phyloP scores from a whole-genome alignment of 139 green algal species.

The Haematococcus lacustris region DNA sequence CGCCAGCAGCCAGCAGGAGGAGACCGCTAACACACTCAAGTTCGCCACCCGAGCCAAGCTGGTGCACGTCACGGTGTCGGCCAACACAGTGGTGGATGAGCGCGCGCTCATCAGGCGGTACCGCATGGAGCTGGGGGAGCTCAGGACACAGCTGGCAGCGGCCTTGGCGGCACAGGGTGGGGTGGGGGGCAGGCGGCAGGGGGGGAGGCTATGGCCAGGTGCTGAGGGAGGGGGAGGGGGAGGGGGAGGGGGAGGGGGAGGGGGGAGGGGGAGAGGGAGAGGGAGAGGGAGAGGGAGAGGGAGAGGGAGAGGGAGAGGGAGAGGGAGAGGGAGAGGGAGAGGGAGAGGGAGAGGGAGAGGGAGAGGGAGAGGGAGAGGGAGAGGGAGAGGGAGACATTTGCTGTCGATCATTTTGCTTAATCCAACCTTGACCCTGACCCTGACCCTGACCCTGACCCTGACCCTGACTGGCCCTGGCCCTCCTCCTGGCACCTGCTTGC shows the following conservation, averaged over 20 bases:
- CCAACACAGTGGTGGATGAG: slow-evolving; percentile 76
- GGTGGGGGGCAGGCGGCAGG: neutral
- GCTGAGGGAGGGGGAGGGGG: neutral
- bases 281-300: neutral
- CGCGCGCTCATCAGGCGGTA: slow-evolving; percentile 73
- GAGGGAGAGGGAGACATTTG: no score
- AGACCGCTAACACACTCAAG: slow-evolving; percentile 98
- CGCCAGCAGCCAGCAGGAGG: slow-evolving; percentile 59
- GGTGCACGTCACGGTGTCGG: slow-evolving; percentile 35
- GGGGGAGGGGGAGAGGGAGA: neutral
- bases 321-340: no score
- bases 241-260: neutral
- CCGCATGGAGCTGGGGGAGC: slow-evolving; percentile 70
- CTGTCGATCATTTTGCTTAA: no score
- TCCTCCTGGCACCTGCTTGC: no score
- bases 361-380: no score
- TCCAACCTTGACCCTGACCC: no score
- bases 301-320: no score
- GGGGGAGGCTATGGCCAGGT: neutral
- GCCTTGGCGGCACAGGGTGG: neutral
- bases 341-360: no score
- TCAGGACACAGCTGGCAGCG: slow-evolving; percentile 27
- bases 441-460: no score
- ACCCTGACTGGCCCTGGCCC: no score
- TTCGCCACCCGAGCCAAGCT: slow-evolving; percentile 90